phyloP scores from a whole-genome alignment of 208 protist genomes.

The Crithidia thermophila region DNA sequence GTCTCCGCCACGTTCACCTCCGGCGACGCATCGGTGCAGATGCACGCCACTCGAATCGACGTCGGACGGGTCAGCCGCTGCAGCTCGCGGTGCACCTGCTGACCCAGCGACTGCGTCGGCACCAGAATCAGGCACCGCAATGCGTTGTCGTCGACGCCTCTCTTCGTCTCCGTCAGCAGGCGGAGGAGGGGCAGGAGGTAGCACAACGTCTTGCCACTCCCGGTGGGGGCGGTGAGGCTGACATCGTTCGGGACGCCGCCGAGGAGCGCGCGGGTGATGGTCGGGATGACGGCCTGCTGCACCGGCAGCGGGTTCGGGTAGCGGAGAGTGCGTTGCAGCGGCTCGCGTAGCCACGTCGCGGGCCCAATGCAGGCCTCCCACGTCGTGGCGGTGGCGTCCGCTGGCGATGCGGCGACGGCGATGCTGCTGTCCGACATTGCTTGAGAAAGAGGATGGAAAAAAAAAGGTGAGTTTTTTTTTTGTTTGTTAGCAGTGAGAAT shows the following conservation, averaged over 20 bases:
- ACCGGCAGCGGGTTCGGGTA: slow-evolving; percentile 84
- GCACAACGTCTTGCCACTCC: slow-evolving; percentile 91
- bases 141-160: slow-evolving; percentile 52
- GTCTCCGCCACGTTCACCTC: background rate
- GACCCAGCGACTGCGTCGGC: slow-evolving; percentile 75
- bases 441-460: background rate
- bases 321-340: slow-evolving; percentile 50
- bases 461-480: slow-evolving; percentile 8
- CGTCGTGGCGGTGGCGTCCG: slow-evolving; percentile 8
- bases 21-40: slow-evolving; percentile 50
- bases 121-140: slow-evolving; percentile 85
- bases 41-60: slow-evolving; percentile 61
- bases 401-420: background rate
- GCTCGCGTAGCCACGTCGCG: slow-evolving; percentile 59
- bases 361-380: slow-evolving; percentile 26
- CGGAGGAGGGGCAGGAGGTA: slow-evolving; percentile 83
- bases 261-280: slow-evolving; percentile 57
- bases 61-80: slow-evolving; percentile 63
- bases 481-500: background rate
- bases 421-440: background rate
- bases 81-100: slow-evolving; percentile 80
- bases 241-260: slow-evolving; percentile 87
- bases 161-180: slow-evolving; percentile 63
- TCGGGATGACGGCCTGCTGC: slow-evolving; percentile 77
- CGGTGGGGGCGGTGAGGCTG: slow-evolving; percentile 90